A percentile compares a stretch with the other conserved stretches of the same genome.
Evolutionary conservation across 805 yeast genomes (phyloP).

Genomic region (Grigorovia jiainica): DNA sequence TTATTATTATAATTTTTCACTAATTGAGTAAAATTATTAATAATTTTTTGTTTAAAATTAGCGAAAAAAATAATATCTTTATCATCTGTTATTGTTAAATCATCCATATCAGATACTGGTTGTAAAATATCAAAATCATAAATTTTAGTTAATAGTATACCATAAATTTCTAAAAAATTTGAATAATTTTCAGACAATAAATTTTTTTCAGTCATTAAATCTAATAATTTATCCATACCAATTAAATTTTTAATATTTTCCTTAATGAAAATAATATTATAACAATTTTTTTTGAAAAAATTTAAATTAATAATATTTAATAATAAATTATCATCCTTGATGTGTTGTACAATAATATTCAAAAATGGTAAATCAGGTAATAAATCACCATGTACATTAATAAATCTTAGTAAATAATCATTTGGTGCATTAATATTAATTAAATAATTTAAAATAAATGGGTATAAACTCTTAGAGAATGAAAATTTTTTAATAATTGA

Average conservation of each 20-base stretch:
- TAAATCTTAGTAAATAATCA: constrained; percentile 27
- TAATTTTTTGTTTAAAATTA: constrained; percentile 26
- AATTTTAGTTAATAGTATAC: constrained; percentile 30
- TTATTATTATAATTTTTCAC: constrained; percentile 18
- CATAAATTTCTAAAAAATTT: constrained; percentile 24
- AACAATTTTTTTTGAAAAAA: constrained; percentile 25
- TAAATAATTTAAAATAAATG: constrained; percentile 27
- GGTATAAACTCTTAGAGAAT: constrained; percentile 27
- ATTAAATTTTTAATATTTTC: constrained; percentile 11
- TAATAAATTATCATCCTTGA: constrained; percentile 17
- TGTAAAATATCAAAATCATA: constrained; percentile 27
- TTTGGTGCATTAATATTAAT: constrained; percentile 23
- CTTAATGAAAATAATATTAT: constrained; percentile 9
- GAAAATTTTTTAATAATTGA: constrained; percentile 29
- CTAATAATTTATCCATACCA: constrained; percentile 28
- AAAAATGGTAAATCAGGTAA: constrained; percentile 20
- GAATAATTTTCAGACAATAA: constrained; percentile 21
- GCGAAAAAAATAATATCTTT: constrained; percentile 12
- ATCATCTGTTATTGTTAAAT: background rate
- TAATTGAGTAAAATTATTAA: constrained; percentile 20
- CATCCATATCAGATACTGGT: background rate
- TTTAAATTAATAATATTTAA: constrained; percentile 20
- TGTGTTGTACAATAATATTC: constrained; percentile 16
- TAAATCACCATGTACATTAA: constrained; percentile 27
- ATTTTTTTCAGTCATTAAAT: no score